Evolutionary conservation across 139 green algal genomes (phyloP).

Genomic region (Chlorella sp.): DNA sequence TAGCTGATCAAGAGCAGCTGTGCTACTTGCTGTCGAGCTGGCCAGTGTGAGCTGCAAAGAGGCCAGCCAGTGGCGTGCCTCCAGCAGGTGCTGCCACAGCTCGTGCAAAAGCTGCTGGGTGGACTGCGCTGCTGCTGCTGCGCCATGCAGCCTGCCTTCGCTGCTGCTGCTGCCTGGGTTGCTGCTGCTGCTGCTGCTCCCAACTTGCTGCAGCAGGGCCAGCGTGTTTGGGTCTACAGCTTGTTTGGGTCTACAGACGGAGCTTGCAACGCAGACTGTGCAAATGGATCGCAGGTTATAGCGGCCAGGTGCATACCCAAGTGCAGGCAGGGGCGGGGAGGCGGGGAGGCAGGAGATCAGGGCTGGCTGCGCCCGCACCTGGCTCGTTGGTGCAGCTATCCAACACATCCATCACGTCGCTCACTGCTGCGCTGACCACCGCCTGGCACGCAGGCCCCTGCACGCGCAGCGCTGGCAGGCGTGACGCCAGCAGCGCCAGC

Average conservation of each 20-base stretch:
- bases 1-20: not conserved
- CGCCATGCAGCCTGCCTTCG: not conserved
- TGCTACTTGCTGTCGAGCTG: not conserved
- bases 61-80: constrained; percentile 28
- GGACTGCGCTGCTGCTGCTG: not conserved
- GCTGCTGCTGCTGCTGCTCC: not conserved
- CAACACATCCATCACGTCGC: constrained; percentile 28
- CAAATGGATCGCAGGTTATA: no score
- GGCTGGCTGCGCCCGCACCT: not conserved
- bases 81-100: constrained; percentile 10
- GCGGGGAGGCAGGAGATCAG: no score
- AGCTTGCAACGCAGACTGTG: not conserved
- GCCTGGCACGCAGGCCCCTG: not conserved
- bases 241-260: no score
- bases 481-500: constrained; percentile 23
- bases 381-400: not conserved
- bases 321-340: no score
- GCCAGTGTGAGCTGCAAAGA: constrained; percentile 1
- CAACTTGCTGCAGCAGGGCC: not conserved
- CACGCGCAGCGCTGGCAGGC: constrained; percentile 19
- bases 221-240: no score
- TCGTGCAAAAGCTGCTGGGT: not conserved
- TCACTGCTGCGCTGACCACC: not conserved
- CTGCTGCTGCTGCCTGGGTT: not conserved
- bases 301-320: not conserved